Evolutionary conservation across 345 rosid species (phyloP).

Genomic region (Eutrema yunnanense): DNA sequence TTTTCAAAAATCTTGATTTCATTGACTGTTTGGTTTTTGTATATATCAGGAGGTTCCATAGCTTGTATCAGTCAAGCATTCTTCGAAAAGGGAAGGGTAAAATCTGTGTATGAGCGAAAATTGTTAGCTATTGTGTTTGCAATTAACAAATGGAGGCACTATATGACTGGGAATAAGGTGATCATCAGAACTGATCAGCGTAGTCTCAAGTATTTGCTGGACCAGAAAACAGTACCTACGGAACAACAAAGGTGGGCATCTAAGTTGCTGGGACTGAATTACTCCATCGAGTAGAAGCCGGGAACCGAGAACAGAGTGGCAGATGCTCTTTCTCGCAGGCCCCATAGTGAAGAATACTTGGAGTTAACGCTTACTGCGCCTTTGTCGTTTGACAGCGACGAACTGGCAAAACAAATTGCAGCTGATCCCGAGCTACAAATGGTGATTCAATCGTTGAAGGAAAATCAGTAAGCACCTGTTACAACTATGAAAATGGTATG

Average conservation of each 20-base stretch:
- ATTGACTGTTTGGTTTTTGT: too few species aligned
- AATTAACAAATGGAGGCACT: neutral
- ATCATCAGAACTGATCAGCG: neutral
- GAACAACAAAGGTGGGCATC: neutral
- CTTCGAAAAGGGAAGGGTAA: neutral
- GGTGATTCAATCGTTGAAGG: too few species aligned
- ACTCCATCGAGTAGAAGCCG: neutral
- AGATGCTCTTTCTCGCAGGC: neutral
- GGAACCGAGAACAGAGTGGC: neutral
- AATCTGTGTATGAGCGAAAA: neutral
- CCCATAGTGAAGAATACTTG: neutral
- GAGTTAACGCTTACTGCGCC: too few species aligned
- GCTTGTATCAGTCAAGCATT: neutral
- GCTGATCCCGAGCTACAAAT: too few species aligned
- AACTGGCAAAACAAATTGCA: too few species aligned
- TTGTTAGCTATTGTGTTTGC: neutral
- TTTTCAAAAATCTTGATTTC: too few species aligned
- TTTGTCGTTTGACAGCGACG: too few species aligned
- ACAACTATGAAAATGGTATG: too few species aligned
- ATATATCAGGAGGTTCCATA: too few species aligned
- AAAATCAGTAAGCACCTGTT: too few species aligned
- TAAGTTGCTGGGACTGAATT: neutral
- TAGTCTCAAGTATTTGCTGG: neutral
- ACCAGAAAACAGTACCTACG: neutral
- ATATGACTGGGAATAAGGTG: too few species aligned